Percentiles rank a stretch among this genome's conserved stretches.
Evolutionary conservation across 768 basidiomycete genomes (phyloP).

Genomic region (Lyophyllum atratum): DNA sequence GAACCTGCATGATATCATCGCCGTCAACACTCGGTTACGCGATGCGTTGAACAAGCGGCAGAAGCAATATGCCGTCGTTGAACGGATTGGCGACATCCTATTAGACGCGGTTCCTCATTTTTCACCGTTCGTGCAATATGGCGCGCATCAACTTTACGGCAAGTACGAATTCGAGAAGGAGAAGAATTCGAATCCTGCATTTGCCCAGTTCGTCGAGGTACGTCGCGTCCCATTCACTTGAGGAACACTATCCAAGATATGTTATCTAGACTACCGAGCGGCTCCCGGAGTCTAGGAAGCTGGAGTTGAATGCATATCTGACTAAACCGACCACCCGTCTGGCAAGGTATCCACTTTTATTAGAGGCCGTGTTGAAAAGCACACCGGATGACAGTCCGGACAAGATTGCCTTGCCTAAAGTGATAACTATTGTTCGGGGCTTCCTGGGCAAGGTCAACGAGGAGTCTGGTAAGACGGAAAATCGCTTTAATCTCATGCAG

Average conservation of each 20-base stretch:
- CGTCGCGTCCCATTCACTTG: constrained; percentile 25
- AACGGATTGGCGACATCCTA: constrained; percentile 89
- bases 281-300: constrained; percentile 90
- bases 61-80: constrained; percentile 92
- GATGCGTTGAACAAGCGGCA: constrained; percentile 95
- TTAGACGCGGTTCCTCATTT: constrained; percentile 87
- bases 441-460: constrained; percentile 88
- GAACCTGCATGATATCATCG: constrained; percentile 94
- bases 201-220: constrained; percentile 95
- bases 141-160: constrained; percentile 95
- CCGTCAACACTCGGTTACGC: constrained; percentile 87
- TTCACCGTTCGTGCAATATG: constrained; percentile 91
- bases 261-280: constrained; percentile 80
- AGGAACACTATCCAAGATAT: neutral
- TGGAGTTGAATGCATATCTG: constrained; percentile 96
- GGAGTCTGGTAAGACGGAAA: constrained; percentile 95
- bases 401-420: constrained; percentile 75
- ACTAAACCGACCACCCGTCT: constrained; percentile 98
- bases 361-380: constrained; percentile 90
- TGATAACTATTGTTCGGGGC: constrained; percentile 72
- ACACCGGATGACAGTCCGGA: constrained; percentile 91
- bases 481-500: constrained; percentile 93
- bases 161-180: constrained; percentile 99
- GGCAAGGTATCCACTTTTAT: constrained; percentile 92
- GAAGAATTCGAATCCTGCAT: constrained; percentile 89